Evolutionary conservation across 2,329 filamentous ascomycete genomes (phyloP).

Genomic region (Stagonosporopsis tanaceti): DNA sequence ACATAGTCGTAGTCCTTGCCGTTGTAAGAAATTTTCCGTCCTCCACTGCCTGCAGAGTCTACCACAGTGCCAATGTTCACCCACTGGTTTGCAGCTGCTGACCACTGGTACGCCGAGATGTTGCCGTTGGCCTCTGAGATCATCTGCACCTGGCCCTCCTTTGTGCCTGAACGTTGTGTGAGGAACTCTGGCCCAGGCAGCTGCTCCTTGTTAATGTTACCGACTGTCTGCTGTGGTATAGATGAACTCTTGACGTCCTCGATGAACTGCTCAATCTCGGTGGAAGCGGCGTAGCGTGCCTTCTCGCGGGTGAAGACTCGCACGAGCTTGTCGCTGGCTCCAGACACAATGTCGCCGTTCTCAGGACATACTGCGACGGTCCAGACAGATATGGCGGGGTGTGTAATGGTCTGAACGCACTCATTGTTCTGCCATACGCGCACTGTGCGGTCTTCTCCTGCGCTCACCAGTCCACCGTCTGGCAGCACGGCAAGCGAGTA

Average conservation of each 20-base stretch:
- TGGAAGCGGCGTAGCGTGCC: constrained; percentile 73
- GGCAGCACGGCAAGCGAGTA: constrained; percentile 83
- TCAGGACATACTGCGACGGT: constrained; percentile 81
- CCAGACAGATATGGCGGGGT: constrained; percentile 97
- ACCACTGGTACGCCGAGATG: constrained; percentile 90
- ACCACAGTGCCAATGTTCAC: constrained; percentile 93
- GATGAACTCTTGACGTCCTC: constrained; percentile 82
- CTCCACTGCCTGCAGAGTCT: constrained; percentile 82
- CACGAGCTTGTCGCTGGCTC: constrained; percentile 85
- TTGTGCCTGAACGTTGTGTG: constrained; percentile 82
- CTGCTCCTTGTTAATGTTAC: constrained; percentile 84
- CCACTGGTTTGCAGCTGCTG: constrained; percentile 72
- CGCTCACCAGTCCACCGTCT: constrained; percentile 86
- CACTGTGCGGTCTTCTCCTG: constrained; percentile 93
- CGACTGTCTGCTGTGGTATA: constrained; percentile 85
- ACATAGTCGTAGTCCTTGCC: constrained; percentile 95
- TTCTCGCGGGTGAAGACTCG: constrained; percentile 81
- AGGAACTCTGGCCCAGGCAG: constrained; percentile 89
- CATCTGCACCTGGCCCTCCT: constrained; percentile 95
- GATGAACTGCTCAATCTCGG: constrained; percentile 77
- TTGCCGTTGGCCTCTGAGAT: constrained; percentile 83
- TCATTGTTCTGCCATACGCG: constrained; percentile 83
- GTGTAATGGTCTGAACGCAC: constrained; percentile 94
- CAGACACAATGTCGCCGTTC: constrained; percentile 91
- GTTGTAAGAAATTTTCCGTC: constrained; percentile 68